Conservation (phyloP, 2,329 filamentous ascomycete species). For the Pestalotiopsis sp. region DNA sequence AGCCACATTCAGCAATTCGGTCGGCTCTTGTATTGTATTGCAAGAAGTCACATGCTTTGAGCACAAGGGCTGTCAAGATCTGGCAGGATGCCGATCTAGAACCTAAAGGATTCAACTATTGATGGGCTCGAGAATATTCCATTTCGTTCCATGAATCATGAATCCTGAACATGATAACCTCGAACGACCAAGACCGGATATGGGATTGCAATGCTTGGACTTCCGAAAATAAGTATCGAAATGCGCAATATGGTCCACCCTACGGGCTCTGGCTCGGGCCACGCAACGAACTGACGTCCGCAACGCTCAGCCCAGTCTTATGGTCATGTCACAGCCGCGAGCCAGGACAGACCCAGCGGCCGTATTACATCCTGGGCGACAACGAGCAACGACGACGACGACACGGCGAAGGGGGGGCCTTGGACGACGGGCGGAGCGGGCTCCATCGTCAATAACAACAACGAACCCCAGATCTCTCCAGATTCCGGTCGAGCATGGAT, state of each 20-base stretch:
- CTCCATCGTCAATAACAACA: constrained; percentile 2
- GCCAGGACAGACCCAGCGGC: not conserved
- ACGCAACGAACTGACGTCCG: constrained; percentile 6
- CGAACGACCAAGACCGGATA: not conserved
- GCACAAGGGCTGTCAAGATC: not conserved
- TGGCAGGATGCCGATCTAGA: not conserved
- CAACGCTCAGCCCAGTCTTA: not conserved
- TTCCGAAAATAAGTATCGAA: not conserved
- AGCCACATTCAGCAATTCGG: not conserved
- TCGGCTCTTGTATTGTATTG: not conserved
- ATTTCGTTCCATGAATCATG: not conserved
- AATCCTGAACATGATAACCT: not conserved
- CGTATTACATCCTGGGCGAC: not conserved
- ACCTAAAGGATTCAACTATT: not conserved
- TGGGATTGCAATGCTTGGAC: not conserved
- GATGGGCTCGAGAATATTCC: not conserved
- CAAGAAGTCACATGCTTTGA: not conserved
- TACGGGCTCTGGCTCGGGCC: not conserved
- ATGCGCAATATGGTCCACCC: constrained; percentile 1
- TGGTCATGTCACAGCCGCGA: not conserved
- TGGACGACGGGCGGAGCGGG: not conserved
- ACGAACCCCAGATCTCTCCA: constrained; percentile 9
- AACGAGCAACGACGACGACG: not conserved
- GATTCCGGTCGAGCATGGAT: not conserved
- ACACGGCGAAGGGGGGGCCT: not conserved